Percentiles rank a stretch among this genome's conserved stretches.
These are phyloP conservation scores for Spizellomyces punctatus DNA, from an alignment of 192 early-diverging fungal species.

Conservation along the genomic window DNA sequence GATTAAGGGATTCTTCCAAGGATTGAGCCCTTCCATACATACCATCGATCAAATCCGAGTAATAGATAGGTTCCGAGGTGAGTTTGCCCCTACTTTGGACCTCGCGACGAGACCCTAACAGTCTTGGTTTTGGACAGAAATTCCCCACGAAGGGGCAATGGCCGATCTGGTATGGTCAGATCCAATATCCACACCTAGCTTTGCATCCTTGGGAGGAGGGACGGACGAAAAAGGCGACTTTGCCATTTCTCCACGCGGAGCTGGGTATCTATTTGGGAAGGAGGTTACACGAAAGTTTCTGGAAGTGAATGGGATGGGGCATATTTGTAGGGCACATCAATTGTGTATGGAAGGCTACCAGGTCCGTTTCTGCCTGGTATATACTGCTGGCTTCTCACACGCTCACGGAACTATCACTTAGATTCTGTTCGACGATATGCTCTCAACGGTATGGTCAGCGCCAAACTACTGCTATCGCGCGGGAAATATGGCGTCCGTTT, in stretches of 20 bases:
- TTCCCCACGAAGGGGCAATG: slow-evolving; percentile 95
- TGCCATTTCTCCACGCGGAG: slow-evolving; percentile 81
- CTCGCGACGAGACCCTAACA: too few species aligned
- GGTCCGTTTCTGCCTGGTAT: slow-evolving; percentile 27
- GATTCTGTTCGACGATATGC: slow-evolving; percentile 81
- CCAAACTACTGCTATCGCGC: slow-evolving; percentile 84
- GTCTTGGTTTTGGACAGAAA: slow-evolving; percentile 54
- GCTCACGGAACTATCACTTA: slow-evolving; percentile 27
- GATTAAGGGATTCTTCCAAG: slow-evolving; percentile 26
- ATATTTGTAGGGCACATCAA: slow-evolving; percentile 86
- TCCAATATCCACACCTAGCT: slow-evolving; percentile 50
- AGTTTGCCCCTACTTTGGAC: not conserved
- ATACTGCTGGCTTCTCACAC: not conserved
- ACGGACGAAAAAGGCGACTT: slow-evolving; percentile 72
- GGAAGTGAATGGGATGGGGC: slow-evolving; percentile 73
- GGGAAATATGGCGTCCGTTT: slow-evolving; percentile 81
- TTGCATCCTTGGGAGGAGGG: slow-evolving; percentile 15
- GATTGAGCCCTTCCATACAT: slow-evolving; percentile 80
- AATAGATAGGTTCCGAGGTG: slow-evolving; percentile 81
- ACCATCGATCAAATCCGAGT: slow-evolving; percentile 85
- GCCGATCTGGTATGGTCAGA: slow-evolving; percentile 94
- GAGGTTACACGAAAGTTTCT: slow-evolving; percentile 79
- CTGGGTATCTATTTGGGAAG: slow-evolving; percentile 85
- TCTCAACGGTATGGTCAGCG: slow-evolving; percentile 88
- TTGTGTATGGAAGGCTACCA: slow-evolving; percentile 87